Percentiles rank a stretch among this genome's conserved stretches.
Conservation (phyloP, 2,329 filamentous ascomycete genomes). For the Scedosporium apiospermum region DNA sequence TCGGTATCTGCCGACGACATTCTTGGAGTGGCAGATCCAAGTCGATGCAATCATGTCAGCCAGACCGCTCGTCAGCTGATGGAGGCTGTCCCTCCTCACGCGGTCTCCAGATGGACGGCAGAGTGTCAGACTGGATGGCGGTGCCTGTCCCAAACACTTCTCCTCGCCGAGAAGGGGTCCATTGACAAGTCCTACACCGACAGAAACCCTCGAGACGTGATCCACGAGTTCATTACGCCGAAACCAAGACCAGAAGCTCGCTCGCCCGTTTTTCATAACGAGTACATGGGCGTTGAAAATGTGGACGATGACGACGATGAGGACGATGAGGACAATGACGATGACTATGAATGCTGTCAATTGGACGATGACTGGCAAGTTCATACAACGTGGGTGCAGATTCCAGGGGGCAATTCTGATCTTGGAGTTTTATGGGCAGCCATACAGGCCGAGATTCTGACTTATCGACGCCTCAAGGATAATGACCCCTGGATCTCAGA, state of each 20-base stretch:
- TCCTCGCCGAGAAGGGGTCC: not conserved
- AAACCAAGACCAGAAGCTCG: no score
- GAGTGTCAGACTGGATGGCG: not conserved
- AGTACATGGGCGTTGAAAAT: no score
- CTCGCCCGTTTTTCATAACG: no score
- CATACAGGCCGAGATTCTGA: constrained; percentile 25
- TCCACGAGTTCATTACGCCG: no score
- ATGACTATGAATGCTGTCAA: no score
- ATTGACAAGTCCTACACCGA: no score
- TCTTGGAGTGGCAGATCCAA: not conserved
- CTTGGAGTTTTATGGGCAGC: constrained; percentile 22
- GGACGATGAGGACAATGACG: not conserved
- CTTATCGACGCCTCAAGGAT: constrained; percentile 21
- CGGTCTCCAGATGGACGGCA: not conserved
- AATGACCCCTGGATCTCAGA: constrained; percentile 9
- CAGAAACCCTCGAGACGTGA: no score
- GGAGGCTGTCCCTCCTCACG: not conserved
- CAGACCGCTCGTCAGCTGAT: not conserved
- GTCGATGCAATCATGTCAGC: not conserved
- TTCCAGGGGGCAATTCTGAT: constrained; percentile 19
- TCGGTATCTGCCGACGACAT: not conserved
- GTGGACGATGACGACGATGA: not conserved
- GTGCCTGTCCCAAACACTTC: not conserved
- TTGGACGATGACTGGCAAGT: no score
- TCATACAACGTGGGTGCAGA: constrained; percentile 10